Percentiles rank a stretch among this genome's conserved stretches.
Conservation (phyloP, 169 alveolate genomes). For the Cryptosporidium tyzzeri region DNA sequence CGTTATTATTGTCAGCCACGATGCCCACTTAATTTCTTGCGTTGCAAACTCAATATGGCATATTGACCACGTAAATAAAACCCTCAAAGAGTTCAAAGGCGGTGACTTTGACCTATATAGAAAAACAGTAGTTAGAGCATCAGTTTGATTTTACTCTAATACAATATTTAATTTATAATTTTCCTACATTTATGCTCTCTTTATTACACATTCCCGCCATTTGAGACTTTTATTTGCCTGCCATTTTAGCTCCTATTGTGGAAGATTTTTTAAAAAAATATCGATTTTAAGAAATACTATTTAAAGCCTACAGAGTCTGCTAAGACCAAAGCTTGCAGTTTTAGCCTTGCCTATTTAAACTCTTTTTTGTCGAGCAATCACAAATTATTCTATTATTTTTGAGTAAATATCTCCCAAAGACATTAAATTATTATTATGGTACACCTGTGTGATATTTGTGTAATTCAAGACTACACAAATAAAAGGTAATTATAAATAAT, state of each 20-base stretch:
- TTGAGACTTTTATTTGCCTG: too few species aligned
- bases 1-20: slow-evolving; percentile 95
- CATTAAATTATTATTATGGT: background rate
- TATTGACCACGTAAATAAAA: slow-evolving; percentile 86
- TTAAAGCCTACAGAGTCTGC: too few species aligned
- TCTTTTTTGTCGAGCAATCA: too few species aligned
- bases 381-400: too few species aligned
- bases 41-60: slow-evolving; percentile 94
- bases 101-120: slow-evolving; percentile 93
- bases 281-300: too few species aligned
- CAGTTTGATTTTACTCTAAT: background rate
- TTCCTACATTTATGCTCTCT: background rate
- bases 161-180: background rate
- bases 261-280: too few species aligned
- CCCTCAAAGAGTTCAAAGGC: slow-evolving; percentile 88
- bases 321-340: too few species aligned
- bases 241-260: too few species aligned
- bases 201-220: too few species aligned
- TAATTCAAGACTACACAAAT: background rate
- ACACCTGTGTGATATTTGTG: background rate
- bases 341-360: too few species aligned
- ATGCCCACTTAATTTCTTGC: slow-evolving; percentile 92
- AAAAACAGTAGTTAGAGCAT: slow-evolving; percentile 76
- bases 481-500: background rate
- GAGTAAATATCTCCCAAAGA: background rate